Evolutionary conservation across 2,329 filamentous ascomycete genomes (phyloP), one percentile per base, ranked within the genome.

Genomic region (Paramyrothecium roridum): DNA sequence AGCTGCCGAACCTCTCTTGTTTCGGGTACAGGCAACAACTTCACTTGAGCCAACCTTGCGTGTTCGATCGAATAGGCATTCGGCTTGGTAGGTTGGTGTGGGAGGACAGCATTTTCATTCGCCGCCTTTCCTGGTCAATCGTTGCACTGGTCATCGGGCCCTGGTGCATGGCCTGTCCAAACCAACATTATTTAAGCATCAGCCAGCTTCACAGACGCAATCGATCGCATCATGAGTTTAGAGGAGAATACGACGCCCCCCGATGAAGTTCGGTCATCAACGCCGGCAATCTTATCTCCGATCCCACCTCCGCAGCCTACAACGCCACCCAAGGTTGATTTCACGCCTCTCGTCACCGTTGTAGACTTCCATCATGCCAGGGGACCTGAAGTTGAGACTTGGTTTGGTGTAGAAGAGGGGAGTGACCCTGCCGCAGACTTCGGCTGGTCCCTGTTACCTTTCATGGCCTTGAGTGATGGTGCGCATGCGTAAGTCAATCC

Each of bases 391-490:
- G 89, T 98, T 55, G 93, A 98, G 77, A 84, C 82, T 65, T 98
- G 93, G 90, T 91, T 96, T 68, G 92, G 91, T 58, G 84, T 75
- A 26, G 73, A 87, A 20, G 86, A 93, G 63, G 89, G 86, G 53
- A 79, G 77, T 56, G 92, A 97, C 72, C 91, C 93, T 12, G 89
- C 89, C 3, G 79, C 75, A 48, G 89, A 93, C 56, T 93, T 96
- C 74, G 91, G 95, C 68, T 99, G 95, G 95, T 82, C 87, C 26
- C 74, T 97, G 63, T 80, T 99, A 58, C 93, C 95, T 0, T 99
- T 99, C 73, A 97, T 98, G 91, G 95, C 95, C 23, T 76, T 99
- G 67, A 95, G 91, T 56, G 95, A 99, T 70, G 95, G 95, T 53
- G 95, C 95, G 53, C 95, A 99, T 79, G 87, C 92, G 87, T 95